Evolutionary conservation across 441 rosid genomes (phyloP).

Genomic region (Pelargonium myrrhifolium): DNA sequence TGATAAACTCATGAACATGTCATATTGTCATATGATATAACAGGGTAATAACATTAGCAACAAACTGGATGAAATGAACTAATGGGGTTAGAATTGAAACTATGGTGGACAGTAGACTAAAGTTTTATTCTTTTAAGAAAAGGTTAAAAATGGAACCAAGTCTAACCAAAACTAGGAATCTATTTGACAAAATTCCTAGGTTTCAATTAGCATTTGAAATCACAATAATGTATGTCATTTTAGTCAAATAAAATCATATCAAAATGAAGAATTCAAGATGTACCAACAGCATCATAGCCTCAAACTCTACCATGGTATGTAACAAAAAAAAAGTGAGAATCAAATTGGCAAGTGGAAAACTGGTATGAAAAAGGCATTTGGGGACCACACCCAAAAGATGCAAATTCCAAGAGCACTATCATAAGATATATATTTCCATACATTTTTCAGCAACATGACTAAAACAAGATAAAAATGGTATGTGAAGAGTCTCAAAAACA

Average conservation of each 20-base stretch:
- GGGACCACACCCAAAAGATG: neutral
- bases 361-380: neutral
- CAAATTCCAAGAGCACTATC: neutral
- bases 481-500: too few relatives aligned
- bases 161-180: neutral
- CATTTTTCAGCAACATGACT: neutral
- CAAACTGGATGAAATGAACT: neutral
- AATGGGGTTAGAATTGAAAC: neutral
- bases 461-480: neutral
- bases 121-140: neutral
- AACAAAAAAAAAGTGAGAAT: neutral
- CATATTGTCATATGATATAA: neutral
- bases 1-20: neutral
- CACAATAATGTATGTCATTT: neutral
- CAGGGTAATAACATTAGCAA: neutral
- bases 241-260: neutral
- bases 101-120: neutral
- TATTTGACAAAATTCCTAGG: neutral
- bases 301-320: neutral
- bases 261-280: neutral
- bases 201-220: neutral
- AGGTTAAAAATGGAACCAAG: neutral
- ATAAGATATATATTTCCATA: neutral
- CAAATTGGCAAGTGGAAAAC: conserved; percentile 2
- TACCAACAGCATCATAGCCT: conserved; percentile 5